These are phyloP conservation scores for Lactifluus pinguis DNA, from an alignment of 768 basidiomycete species.

Conservation along the genomic window DNA sequence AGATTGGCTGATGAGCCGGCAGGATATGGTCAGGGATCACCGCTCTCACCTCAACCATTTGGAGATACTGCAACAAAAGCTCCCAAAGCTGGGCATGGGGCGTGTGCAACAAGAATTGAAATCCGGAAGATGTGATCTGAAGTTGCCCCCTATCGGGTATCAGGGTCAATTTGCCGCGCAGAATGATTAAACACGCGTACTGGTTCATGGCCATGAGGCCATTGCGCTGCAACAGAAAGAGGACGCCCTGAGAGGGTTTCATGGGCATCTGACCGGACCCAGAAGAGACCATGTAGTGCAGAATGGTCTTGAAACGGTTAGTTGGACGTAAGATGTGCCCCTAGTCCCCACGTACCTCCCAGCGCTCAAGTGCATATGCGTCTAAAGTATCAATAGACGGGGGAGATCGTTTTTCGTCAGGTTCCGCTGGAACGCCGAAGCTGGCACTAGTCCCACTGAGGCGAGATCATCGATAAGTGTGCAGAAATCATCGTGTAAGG, in stretches of 20 bases:
- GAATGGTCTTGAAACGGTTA: constrained; percentile 58
- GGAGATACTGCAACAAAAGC: constrained; percentile 81
- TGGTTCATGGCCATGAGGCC: constrained; percentile 73
- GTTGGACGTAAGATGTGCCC: neutral
- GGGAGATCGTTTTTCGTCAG: constrained; percentile 50
- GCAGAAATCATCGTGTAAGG: neutral
- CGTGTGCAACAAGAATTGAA: constrained; percentile 92
- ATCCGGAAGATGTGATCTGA: constrained; percentile 88
- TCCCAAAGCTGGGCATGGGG: constrained; percentile 96
- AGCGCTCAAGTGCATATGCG: constrained; percentile 74
- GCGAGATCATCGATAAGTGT: neutral
- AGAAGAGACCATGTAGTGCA: constrained; percentile 97
- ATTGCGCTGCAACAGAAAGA: constrained; percentile 74
- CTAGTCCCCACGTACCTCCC: constrained; percentile 56
- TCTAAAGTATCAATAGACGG: constrained; percentile 58
- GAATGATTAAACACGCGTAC: constrained; percentile 33
- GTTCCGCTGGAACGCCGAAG: constrained; percentile 71
- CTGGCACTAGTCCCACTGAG: constrained; percentile 65
- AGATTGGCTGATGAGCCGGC: neutral
- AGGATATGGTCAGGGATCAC: neutral
- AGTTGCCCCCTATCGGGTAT: constrained; percentile 42
- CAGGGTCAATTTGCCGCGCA: neutral
- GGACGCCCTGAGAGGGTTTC: constrained; percentile 74
- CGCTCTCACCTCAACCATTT: constrained; percentile 64
- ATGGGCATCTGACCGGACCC: constrained; percentile 67